Conservation (phyloP, 495 filamentous ascomycete species). For the Penicillium cataractarum region DNA sequence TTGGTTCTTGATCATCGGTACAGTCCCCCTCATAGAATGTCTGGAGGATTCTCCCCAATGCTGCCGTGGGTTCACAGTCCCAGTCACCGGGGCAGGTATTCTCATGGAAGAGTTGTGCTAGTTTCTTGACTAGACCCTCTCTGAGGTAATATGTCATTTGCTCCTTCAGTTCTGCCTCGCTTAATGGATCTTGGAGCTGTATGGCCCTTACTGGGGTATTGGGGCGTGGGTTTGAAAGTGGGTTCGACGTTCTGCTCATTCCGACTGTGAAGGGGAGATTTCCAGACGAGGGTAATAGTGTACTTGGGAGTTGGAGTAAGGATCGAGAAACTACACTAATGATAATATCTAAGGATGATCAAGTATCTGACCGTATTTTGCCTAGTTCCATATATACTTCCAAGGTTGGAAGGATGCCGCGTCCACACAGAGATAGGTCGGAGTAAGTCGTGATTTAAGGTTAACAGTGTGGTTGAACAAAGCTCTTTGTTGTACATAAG, state of each 20-base stretch:
- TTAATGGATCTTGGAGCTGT: not conserved
- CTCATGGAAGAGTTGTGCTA: not conserved
- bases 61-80: not conserved
- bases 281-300: too few relatives aligned
- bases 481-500: too few relatives aligned
- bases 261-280: not conserved
- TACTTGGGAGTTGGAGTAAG: not conserved
- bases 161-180: not conserved
- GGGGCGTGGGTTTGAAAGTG: not conserved
- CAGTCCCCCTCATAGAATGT: not conserved
- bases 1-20: not conserved
- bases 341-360: too few relatives aligned
- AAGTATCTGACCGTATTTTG: not conserved
- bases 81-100: conserved; percentile 1
- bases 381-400: not conserved
- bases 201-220: not conserved
- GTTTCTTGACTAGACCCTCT: not conserved
- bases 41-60: not conserved
- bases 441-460: not conserved
- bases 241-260: not conserved
- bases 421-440: not conserved
- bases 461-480: not conserved
- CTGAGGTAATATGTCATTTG: not conserved
- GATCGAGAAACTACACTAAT: not conserved
- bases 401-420: not conserved